These are phyloP conservation scores for Umbelopsis sp. DNA, from an alignment of 192 early-diverging fungal species.

Conservation along the genomic window DNA sequence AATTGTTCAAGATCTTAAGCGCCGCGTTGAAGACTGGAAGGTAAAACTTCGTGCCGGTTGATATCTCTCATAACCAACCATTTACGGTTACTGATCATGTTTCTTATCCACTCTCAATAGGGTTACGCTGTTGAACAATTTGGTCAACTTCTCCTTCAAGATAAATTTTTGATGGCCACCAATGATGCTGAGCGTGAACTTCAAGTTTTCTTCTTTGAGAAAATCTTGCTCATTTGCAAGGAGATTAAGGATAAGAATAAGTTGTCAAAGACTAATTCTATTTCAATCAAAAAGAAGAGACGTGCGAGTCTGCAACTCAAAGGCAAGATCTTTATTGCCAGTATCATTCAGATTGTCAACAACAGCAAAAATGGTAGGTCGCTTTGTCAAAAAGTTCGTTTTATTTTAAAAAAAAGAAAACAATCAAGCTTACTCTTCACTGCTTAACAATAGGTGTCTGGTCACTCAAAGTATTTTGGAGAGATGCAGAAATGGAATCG, in stretches of 20 bases:
- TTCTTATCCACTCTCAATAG: conserved; percentile 12
- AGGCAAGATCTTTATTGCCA: conserved; percentile 85
- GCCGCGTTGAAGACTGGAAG: conserved; percentile 91
- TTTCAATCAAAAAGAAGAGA: conserved; percentile 58
- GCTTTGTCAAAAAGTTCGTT: neutral
- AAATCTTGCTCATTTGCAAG: conserved; percentile 91
- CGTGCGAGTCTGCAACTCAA: conserved; percentile 72
- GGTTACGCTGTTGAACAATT: conserved; percentile 74
- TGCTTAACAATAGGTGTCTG: conserved; percentile 26
- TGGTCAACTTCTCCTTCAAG: conserved; percentile 82
- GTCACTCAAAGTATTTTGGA: conserved; percentile 84
- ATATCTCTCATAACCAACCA: too few relatives aligned
- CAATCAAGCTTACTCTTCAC: neutral
- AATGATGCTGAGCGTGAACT: conserved; percentile 80
- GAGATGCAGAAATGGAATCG: conserved; percentile 75
- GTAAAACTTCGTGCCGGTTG: too few relatives aligned
- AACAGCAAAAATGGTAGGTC: conserved; percentile 49
- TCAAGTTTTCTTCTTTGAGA: conserved; percentile 92
- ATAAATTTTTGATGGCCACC: conserved; percentile 83
- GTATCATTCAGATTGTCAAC: conserved; percentile 75
- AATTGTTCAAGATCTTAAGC: conserved; percentile 77
- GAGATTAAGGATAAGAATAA: conserved; percentile 62
- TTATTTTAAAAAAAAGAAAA: neutral
- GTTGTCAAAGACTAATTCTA: conserved; percentile 35
- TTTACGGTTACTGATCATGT: neutral